Evolutionary conservation across 495 filamentous ascomycete genomes (phyloP), one percentile per base, ranked within the genome.

Genomic region (Hypomontagnella monticulosa): DNA sequence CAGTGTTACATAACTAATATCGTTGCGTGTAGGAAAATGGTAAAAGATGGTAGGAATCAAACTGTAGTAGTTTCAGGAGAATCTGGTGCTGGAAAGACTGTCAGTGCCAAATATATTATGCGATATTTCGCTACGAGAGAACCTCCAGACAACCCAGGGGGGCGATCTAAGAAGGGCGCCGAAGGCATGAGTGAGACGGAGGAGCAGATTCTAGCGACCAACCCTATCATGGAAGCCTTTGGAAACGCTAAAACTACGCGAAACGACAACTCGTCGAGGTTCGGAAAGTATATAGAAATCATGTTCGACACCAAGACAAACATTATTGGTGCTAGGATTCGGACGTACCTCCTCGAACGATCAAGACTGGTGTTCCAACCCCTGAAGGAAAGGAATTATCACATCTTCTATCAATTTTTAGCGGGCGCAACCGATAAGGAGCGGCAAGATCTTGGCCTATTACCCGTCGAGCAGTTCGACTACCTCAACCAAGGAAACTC

Each of bases 101-200:
- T 99, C 73, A 98, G 96, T 77, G 95, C 95, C 37, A 99, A 99
- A 76, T 99, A 99, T 76, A 98, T 99, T 72, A 99, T 99, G 95
- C 84, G 95, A 71, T 99, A 99, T 80, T 99, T 99, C 78, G 96
- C 95, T 58, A 99, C 96, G 33, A 87, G 96, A 80, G 93, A 98
- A 80, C 90, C 94, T 1, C 92, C 96, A 41, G 93, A 95, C 63
- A 90, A 91, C 71, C 91, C 93, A 15, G 88, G 91, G 27, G 89
- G 88, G 67, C 88, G 91, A 73, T 82, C 83, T 18, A 94, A 88
- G 76, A 91, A 89, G 70, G 87, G 91, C 64, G 83, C 86, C 34
- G 96, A 97, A 70, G 80, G 89, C 46, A 99, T 98, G 88, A 97
- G 93, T 76, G 93, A 97, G 79, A 99, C 95, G 4, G 95, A 99